phyloP scores from a whole-genome alignment of 2,329 filamentous ascomycete genomes.

The Arthrobotrys sphaeroides region DNA sequence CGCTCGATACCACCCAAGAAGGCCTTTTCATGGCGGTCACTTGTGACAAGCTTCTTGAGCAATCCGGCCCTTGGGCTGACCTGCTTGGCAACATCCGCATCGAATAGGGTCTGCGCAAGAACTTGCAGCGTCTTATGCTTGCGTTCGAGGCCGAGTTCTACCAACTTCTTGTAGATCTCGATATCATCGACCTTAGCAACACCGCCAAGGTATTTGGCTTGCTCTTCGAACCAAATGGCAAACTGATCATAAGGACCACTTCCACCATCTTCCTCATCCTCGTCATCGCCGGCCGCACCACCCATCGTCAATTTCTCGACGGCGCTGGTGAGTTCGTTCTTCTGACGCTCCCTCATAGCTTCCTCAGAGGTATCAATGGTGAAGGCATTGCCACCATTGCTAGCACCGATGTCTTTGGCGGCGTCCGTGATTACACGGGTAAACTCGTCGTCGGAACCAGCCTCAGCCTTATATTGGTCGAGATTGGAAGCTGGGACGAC shows the following conservation, averaged over 20 bases:
- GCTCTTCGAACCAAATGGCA: constrained; percentile 84
- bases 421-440: constrained; percentile 77
- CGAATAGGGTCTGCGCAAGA: constrained; percentile 91
- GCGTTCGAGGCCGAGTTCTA: constrained; percentile 90
- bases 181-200: constrained; percentile 84
- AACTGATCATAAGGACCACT: constrained; percentile 86
- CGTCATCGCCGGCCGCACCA: constrained; percentile 72
- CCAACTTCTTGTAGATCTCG: constrained; percentile 94
- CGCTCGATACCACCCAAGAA: constrained; percentile 95
- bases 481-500: constrained; percentile 62
- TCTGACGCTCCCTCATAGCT: constrained; percentile 91
- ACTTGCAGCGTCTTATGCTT: constrained; percentile 95
- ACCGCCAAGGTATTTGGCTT: constrained; percentile 67
- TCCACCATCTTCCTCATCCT: constrained; percentile 82
- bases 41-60: constrained; percentile 75
- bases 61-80: constrained; percentile 83
- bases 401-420: constrained; percentile 72
- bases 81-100: constrained; percentile 83
- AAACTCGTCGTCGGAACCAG: constrained; percentile 89
- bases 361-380: constrained; percentile 95
- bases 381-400: constrained; percentile 85
- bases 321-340: constrained; percentile 84
- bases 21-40: constrained; percentile 92
- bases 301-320: constrained; percentile 90
- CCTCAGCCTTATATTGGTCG: constrained; percentile 69